These are phyloP conservation scores for Alternaria sp. DNA, from an alignment of 2,329 filamentous ascomycete species.

Conservation along the genomic window DNA sequence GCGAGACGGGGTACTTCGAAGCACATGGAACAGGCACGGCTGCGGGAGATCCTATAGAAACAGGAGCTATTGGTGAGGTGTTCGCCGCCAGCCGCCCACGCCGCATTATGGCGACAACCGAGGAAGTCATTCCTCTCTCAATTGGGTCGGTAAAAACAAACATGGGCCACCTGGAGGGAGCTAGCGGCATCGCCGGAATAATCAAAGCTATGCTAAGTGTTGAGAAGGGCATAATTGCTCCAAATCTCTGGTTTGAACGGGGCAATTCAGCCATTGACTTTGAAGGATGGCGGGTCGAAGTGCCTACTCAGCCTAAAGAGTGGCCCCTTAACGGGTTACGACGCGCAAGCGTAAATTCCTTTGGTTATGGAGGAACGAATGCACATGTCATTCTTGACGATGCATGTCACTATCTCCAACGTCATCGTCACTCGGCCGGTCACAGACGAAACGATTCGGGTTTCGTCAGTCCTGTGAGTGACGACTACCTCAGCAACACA, in stretches of 20 bases:
- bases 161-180: constrained; percentile 55
- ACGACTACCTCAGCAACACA: not conserved
- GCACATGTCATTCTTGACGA: constrained; percentile 35
- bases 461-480: constrained; percentile 16
- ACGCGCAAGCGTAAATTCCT: constrained; percentile 30
- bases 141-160: constrained; percentile 48
- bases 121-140: constrained; percentile 16
- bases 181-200: constrained; percentile 50
- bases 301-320: constrained; percentile 20
- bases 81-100: constrained; percentile 16
- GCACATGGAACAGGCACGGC: constrained; percentile 41
- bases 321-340: constrained; percentile 27
- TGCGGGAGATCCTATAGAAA: constrained; percentile 37
- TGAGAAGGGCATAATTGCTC: constrained; percentile 47
- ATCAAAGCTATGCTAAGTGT: constrained; percentile 54
- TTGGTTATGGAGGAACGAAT: constrained; percentile 39
- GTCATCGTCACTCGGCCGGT: not conserved
- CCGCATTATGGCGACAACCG: constrained; percentile 6
- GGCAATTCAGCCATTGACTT: constrained; percentile 27
- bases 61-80: constrained; percentile 18
- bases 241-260: constrained; percentile 31
- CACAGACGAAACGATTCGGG: constrained; percentile 17
- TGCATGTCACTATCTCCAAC: constrained; percentile 33
- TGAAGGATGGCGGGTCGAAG: constrained; percentile 21
- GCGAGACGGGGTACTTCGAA: constrained; percentile 36